Base-by-base conservation (phyloP, 2,329 filamentous ascomycete genomes). In the Colletotrichum sp. region DNA sequence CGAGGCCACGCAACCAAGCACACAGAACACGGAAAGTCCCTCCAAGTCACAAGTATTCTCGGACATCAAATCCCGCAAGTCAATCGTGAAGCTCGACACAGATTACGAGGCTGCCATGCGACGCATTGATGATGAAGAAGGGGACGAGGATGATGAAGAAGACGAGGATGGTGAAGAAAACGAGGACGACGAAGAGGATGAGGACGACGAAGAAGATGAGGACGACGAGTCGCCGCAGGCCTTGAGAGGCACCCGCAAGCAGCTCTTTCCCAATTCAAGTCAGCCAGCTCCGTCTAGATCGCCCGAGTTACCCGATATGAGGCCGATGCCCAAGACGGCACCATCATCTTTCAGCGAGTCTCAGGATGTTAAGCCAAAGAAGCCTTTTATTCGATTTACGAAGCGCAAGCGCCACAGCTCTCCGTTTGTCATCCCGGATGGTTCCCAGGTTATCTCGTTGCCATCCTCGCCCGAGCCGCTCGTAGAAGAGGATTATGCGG, bases 41-140 rank as follows among this genome's bases (percentile, higher is more conserved):
- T 78, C 78, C 2, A 84, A 82, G 62, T 80, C 80, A 5, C 79
- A 80, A 0, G 77, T 81, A 4, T 76, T 80, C 60, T 81, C 83
- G 6, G 71, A 79, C 8, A 76, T 80, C 28, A 79, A 79, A 21
- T 78, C 80, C 10, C 75, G 82, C 5, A 82, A 83, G 36, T 77
- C 79, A 4, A 80, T 81, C 5, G 78, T 78, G 2, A 72, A 72
- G 62, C 79, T 72, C 8, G 83, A 88, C 69, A 39, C 78, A 4
- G 87, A 86, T 15, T 88, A 88, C 67, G 84, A 89, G 49, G 86
- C 86, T 69, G 85, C 83, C 13, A 89, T 89, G 84, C 83, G 83
- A 32, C 86, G 81, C 32, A 78, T 88, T 2, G 88, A 89, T 2
- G 88, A 89, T 28, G 82, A 83, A 3, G 82, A 79, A 3, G 36